A percentile compares a stretch with the other conserved stretches of the same genome.
phyloP scores from a whole-genome alignment of 2,329 filamentous ascomycete species.

The Helotiales sp. region DNA sequence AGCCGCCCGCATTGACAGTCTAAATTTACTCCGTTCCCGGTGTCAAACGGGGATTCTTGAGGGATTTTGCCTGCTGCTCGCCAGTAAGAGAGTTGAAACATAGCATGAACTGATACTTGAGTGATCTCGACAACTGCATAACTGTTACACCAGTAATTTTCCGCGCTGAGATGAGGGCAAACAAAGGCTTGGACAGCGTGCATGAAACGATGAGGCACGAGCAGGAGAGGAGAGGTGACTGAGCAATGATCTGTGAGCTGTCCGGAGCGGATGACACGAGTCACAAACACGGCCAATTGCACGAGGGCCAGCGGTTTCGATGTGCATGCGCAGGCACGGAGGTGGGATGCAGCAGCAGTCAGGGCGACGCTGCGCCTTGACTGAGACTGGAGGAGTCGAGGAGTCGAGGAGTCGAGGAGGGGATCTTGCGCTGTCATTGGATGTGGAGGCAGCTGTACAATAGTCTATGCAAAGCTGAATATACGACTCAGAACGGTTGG shows the following conservation, averaged over 20 bases:
- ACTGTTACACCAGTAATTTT: slow-evolving; percentile 14
- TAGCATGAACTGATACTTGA: slow-evolving; percentile 19
- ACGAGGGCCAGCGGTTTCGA: slow-evolving; percentile 6
- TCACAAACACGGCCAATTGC: slow-evolving; percentile 14
- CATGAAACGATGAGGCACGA: slow-evolving; percentile 19
- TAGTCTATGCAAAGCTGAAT: too few species aligned
- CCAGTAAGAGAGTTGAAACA: slow-evolving; percentile 24
- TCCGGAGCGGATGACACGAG: neutral
- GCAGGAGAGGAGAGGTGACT: neutral
- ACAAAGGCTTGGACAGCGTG: slow-evolving; percentile 21
- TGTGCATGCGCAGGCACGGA: neutral
- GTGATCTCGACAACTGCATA: slow-evolving; percentile 17
- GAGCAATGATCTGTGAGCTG: neutral
- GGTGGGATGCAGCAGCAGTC: neutral
- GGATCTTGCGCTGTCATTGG: too few species aligned
- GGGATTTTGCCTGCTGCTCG: neutral
- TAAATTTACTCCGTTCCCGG: slow-evolving; percentile 9
- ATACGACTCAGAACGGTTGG: too few species aligned
- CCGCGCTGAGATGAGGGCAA: slow-evolving; percentile 15
- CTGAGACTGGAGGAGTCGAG: neutral
- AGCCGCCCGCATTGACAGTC: slow-evolving; percentile 17
- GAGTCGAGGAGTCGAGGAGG: too few species aligned
- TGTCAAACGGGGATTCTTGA: slow-evolving; percentile 14
- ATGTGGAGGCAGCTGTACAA: too few species aligned
- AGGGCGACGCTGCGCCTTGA: neutral